Conservation (phyloP, 2,329 filamentous ascomycete genomes). For the Colletotrichum tabaci region DNA sequence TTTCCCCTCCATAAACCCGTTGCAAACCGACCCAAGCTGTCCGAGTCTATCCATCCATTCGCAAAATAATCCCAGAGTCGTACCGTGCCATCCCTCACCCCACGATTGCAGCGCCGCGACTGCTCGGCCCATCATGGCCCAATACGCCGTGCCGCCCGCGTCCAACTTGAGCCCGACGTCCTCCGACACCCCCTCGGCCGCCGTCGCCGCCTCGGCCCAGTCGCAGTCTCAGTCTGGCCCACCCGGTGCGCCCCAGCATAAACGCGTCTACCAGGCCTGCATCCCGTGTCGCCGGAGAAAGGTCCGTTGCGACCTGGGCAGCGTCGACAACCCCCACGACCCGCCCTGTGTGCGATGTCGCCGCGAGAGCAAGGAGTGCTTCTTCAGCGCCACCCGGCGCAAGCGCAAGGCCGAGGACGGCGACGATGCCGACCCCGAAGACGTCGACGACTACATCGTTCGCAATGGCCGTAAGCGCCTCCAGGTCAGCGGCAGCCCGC, state of each 20-base stretch:
- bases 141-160: constrained; percentile 43
- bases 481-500: constrained; percentile 62
- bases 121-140: constrained; percentile 47
- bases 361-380: constrained; percentile 96
- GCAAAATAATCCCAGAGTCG: constrained; percentile 37
- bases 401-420: constrained; percentile 85
- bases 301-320: constrained; percentile 75
- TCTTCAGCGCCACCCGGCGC: constrained; percentile 93
- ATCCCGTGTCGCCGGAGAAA: constrained; percentile 75
- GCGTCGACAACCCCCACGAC: constrained; percentile 93
- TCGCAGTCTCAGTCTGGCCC: constrained; percentile 24
- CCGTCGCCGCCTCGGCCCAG: constrained; percentile 34
- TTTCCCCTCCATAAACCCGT: constrained; percentile 48
- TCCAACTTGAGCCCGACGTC: constrained; percentile 40
- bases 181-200: constrained; percentile 40
- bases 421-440: constrained; percentile 59
- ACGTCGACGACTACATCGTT: constrained; percentile 76
- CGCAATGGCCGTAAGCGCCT: constrained; percentile 82
- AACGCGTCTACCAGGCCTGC: constrained; percentile 75
- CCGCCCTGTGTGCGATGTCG: constrained; percentile 95
- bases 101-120: constrained; percentile 35
- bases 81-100: constrained; percentile 36
- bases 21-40: constrained; percentile 48
- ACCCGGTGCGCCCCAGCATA: constrained; percentile 60
- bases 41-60: constrained; percentile 43